These are phyloP conservation scores for Phalaenopsis equestris DNA, from an alignment of 106 monocot species.

Conservation along the genomic window DNA sequence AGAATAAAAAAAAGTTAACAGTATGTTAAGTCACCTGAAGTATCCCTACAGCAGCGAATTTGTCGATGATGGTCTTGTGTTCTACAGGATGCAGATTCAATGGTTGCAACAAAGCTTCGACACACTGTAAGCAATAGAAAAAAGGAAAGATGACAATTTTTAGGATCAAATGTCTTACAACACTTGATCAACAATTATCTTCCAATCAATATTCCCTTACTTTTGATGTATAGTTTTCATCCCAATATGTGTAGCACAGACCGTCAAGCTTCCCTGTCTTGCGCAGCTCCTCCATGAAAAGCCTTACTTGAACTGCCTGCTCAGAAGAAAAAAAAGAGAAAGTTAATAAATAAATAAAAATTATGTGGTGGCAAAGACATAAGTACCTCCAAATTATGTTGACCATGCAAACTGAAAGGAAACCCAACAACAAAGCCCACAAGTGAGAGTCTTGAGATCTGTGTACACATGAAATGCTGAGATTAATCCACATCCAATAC, in stretches of 20 bases:
- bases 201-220: conserved; percentile 19
- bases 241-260: conserved; percentile 71
- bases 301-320: conserved; percentile 62
- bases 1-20: neutral
- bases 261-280: conserved; percentile 59
- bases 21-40: conserved; percentile 44
- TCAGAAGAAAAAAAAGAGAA: conserved; percentile 13
- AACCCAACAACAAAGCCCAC: conserved; percentile 70
- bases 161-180: neutral
- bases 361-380: neutral
- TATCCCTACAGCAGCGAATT: conserved; percentile 95
- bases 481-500: neutral
- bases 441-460: conserved; percentile 57
- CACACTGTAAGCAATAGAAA: conserved; percentile 38
- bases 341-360: neutral
- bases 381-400: conserved; percentile 40
- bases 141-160: neutral
- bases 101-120: conserved; percentile 62
- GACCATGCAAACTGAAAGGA: conserved; percentile 52
- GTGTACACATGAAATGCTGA: neutral
- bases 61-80: conserved; percentile 65
- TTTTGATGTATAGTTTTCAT: conserved; percentile 90
- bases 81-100: conserved; percentile 60
- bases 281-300: conserved; percentile 58
- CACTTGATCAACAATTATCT: neutral